phyloP scores from a whole-genome alignment of 108 stramenopile genomes.

The Pseudonitzschia multiseries region DNA sequence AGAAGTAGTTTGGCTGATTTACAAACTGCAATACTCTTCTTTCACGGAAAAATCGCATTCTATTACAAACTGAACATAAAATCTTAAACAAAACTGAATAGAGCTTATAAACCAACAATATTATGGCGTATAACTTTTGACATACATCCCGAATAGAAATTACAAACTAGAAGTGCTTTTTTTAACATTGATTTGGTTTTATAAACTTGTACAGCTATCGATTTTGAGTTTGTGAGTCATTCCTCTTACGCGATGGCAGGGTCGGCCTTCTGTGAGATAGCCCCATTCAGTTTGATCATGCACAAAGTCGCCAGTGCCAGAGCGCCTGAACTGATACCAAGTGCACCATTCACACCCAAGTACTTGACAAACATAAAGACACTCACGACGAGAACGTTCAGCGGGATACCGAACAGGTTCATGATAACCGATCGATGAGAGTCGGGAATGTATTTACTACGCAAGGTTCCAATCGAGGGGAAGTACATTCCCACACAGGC shows the following conservation, averaged over 20 bases:
- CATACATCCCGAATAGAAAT: no score
- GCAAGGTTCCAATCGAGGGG: constrained; percentile 92
- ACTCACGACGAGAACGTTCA: constrained; percentile 91
- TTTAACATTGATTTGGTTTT: no score
- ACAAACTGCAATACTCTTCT: background rate
- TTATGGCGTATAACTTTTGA: no score
- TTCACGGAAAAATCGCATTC: background rate
- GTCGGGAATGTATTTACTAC: constrained; percentile 95
- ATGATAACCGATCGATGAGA: constrained; percentile 92
- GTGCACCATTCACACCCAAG: constrained; percentile 80
- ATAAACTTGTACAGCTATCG: no score
- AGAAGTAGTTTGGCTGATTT: background rate
- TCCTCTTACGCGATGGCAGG: background rate
- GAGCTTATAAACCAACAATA: no score
- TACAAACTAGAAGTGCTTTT: no score
- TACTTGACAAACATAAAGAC: constrained; percentile 87
- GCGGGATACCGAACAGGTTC: constrained; percentile 95
- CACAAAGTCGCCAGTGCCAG: constrained; percentile 76
- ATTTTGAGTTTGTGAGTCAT: no score
- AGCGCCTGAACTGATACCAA: constrained; percentile 73
- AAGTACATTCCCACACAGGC: constrained; percentile 97
- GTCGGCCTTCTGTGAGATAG: background rate
- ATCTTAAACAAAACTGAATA: background rate
- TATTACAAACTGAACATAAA: background rate
- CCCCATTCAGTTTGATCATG: constrained; percentile 52